phyloP scores from a whole-genome alignment of 805 yeast genomes.

The Zygotorulaspora sp. region DNA sequence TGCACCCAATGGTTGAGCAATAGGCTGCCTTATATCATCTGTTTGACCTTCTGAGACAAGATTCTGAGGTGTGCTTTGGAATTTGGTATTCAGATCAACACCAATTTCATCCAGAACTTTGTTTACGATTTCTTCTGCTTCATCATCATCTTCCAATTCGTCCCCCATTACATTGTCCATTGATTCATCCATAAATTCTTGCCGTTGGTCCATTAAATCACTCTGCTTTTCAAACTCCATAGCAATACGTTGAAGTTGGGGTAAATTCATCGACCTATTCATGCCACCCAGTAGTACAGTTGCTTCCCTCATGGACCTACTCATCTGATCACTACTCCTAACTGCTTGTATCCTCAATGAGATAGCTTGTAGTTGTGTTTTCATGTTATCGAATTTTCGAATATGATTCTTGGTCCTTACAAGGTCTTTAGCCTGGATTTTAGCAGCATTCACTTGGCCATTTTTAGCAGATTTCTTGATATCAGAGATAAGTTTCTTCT shows the following conservation, averaged over 20 bases:
- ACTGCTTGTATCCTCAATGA: conserved; percentile 87
- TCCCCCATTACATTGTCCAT: conserved; percentile 94
- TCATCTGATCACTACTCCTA: conserved; percentile 92
- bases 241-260: conserved; percentile 81
- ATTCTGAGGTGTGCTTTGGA: conserved; percentile 44
- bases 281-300: conserved; percentile 76
- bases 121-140: conserved; percentile 84
- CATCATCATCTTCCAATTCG: conserved; percentile 83
- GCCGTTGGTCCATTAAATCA: conserved; percentile 97
- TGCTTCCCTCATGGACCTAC: conserved; percentile 90
- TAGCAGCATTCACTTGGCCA: conserved; percentile 84
- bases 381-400: conserved; percentile 86
- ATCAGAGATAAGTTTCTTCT: conserved; percentile 77
- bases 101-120: conserved; percentile 96
- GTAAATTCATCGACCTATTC: conserved; percentile 88
- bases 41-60: conserved; percentile 16
- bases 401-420: conserved; percentile 80
- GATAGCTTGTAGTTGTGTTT: conserved; percentile 92
- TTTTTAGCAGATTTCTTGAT: conserved; percentile 88
- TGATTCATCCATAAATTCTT: conserved; percentile 98
- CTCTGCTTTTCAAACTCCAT: conserved; percentile 93
- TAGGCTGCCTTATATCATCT: conserved; percentile 33
- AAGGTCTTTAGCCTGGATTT: conserved; percentile 92
- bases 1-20: conserved; percentile 54
- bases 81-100: conserved; percentile 60